phyloP scores from a whole-genome alignment of 73 alveolate species.

The Halteria grandinella region DNA sequence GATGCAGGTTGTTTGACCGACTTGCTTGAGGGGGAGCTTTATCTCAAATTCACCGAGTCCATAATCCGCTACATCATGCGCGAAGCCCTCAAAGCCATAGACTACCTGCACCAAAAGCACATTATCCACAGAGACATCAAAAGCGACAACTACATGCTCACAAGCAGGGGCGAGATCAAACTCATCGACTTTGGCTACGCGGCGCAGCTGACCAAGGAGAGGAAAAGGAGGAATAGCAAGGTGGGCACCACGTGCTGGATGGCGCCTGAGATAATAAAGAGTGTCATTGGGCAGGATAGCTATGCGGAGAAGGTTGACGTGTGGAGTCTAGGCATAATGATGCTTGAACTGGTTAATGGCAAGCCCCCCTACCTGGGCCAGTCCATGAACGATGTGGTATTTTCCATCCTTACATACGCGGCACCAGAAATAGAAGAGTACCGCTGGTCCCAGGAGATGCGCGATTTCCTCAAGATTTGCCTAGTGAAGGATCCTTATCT shows the following conservation, averaged over 20 bases:
- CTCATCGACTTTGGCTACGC: constrained; percentile 90
- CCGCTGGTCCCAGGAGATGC: constrained; percentile 68
- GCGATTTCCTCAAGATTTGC: constrained; percentile 68
- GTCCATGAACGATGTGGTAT: constrained; percentile 50
- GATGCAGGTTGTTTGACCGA: constrained; percentile 62
- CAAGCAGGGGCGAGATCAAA: constrained; percentile 58
- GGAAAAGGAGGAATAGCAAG: constrained; percentile 76
- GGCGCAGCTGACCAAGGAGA: constrained; percentile 80
- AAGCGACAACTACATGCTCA: constrained; percentile 78
- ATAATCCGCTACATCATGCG: constrained; percentile 40
- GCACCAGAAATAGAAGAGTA: constrained; percentile 73
- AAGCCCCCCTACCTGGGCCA: constrained; percentile 74
- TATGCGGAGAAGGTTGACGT: constrained; percentile 81
- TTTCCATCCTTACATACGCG: constrained; percentile 44
- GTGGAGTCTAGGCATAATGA: constrained; percentile 84
- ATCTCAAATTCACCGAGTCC: constrained; percentile 24
- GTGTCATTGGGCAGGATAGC: constrained; percentile 27
- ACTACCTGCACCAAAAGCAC: constrained; percentile 41
- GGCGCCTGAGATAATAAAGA: constrained; percentile 92
- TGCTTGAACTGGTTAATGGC: constrained; percentile 79
- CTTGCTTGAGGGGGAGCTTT: constrained; percentile 9
- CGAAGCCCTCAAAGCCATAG: constrained; percentile 53
- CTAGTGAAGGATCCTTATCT: constrained; percentile 71
- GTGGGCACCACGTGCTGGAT: constrained; percentile 92
- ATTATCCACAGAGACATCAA: constrained; percentile 87